phyloP scores from a whole-genome alignment of 352 stramenopile species.

The Phytopythium montanum region DNA sequence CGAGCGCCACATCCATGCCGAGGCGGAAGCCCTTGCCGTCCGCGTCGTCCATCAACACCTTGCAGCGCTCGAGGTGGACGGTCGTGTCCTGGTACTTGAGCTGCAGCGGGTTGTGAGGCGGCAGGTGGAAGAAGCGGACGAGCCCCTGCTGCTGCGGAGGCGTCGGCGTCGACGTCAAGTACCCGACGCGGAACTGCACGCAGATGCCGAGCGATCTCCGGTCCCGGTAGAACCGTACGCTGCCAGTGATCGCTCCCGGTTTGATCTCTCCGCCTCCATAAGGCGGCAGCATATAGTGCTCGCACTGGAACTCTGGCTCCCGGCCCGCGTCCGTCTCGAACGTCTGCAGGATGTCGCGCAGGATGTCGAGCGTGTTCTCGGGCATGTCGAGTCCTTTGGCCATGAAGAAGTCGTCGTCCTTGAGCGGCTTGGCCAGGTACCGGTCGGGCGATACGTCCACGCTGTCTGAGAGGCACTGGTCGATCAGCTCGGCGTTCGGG shows the following conservation, averaged over 20 bases:
- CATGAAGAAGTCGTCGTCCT: slow-evolving; percentile 2
- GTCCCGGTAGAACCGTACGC: slow-evolving; percentile 17
- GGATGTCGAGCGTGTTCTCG: slow-evolving; percentile 17
- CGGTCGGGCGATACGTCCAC: slow-evolving; percentile 22
- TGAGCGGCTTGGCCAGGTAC: neutral
- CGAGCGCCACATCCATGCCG: slow-evolving; percentile 18
- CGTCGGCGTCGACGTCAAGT: slow-evolving; percentile 15
- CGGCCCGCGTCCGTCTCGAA: slow-evolving; percentile 2
- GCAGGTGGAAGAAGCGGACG: slow-evolving; percentile 28
- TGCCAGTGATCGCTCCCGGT: slow-evolving; percentile 13
- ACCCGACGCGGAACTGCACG: slow-evolving; percentile 21
- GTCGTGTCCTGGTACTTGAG: slow-evolving; percentile 14
- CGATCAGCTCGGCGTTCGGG: slow-evolving; percentile 14
- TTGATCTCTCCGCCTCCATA: slow-evolving; percentile 5
- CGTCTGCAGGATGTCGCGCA: slow-evolving; percentile 17
- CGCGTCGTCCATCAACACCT: slow-evolving; percentile 14
- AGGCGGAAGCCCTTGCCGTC: slow-evolving; percentile 18
- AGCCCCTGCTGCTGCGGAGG: slow-evolving; percentile 21
- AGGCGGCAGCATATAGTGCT: slow-evolving; percentile 26
- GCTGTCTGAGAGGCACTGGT: slow-evolving; percentile 17
- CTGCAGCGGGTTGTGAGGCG: slow-evolving; percentile 25
- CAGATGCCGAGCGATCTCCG: slow-evolving; percentile 8
- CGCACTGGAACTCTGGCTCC: slow-evolving; percentile 1
- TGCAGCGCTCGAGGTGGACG: slow-evolving; percentile 18
- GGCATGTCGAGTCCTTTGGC: neutral